Evolutionary conservation across 176 grass and related monocot genomes (phyloP).

Genomic region (Juncus effusus): DNA sequence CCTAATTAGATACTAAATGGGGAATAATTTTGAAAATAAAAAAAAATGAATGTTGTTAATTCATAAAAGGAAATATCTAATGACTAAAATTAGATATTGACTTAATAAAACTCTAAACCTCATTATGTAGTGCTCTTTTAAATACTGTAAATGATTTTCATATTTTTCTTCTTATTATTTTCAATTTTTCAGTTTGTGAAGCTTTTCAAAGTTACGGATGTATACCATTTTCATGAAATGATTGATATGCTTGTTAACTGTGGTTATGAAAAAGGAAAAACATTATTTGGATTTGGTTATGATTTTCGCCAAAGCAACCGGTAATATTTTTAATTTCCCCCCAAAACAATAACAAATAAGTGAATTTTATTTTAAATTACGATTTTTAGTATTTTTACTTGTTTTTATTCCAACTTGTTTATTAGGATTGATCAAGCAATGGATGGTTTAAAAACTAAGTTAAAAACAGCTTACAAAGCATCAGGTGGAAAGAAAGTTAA

Average conservation of each 20-base stretch:
- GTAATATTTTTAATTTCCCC: slow-evolving; percentile 33
- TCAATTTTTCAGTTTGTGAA: slow-evolving; percentile 54
- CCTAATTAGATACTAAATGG: not conserved
- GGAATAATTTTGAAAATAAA: not conserved
- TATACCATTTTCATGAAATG: slow-evolving; percentile 97
- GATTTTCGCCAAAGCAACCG: slow-evolving; percentile 92
- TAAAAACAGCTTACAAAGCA: slow-evolving; percentile 82
- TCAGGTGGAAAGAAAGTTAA: slow-evolving; percentile 83
- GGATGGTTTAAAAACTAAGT: slow-evolving; percentile 73
- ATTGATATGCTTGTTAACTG: slow-evolving; percentile 85
- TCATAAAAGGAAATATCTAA: no score
- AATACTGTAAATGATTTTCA: not conserved
- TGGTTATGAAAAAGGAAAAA: slow-evolving; percentile 81
- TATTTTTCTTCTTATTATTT: slow-evolving; percentile 1
- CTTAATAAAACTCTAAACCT: not conserved
- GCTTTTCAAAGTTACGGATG: slow-evolving; percentile 47
- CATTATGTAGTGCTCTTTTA: no score
- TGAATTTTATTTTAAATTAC: not conserved
- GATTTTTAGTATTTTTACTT: not conserved
- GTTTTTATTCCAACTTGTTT: slow-evolving; percentile 14
- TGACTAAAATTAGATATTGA: not conserved
- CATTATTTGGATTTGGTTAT: slow-evolving; percentile 92
- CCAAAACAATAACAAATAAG: not conserved
- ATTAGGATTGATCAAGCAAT: slow-evolving; percentile 79
- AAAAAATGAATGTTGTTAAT: no score